These are phyloP conservation scores for Podospora pseudopauciseta DNA, from an alignment of 495 filamentous ascomycete species.

Conservation along the genomic window DNA sequence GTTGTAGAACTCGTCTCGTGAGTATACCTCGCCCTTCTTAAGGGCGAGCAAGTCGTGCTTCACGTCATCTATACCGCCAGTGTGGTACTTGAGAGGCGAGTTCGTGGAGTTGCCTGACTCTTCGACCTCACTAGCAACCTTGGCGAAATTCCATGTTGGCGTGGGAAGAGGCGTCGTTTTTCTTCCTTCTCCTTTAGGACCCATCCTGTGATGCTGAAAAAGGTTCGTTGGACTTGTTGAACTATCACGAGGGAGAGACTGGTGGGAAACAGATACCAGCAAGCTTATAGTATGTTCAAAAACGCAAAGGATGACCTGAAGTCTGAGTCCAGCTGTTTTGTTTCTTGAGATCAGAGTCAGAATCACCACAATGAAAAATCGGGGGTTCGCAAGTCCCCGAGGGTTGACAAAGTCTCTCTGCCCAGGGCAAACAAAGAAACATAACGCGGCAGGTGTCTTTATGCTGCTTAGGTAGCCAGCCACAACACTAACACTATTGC, in stretches of 20 bases:
- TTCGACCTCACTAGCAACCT: no score
- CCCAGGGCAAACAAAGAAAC: neutral
- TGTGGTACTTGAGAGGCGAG: slow-evolving; percentile 20
- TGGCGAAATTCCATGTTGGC: no score
- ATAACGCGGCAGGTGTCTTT: neutral
- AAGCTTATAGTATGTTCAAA: no score
- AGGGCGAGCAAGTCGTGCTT: slow-evolving; percentile 25
- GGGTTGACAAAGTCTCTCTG: neutral
- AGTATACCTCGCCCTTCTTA: slow-evolving; percentile 21
- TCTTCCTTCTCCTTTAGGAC: no score
- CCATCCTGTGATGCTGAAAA: no score
- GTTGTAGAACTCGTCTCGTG: slow-evolving; percentile 23
- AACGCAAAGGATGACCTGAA: no score
- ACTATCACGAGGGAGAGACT: no score
- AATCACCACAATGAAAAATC: neutral
- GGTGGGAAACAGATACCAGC: no score
- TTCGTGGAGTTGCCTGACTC: neutral
- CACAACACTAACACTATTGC: neutral
- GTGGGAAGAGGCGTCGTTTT: no score
- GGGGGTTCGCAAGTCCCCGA: neutral
- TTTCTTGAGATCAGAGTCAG: neutral
- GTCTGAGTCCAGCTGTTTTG: no score
- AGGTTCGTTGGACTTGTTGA: no score
- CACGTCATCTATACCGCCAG: slow-evolving; percentile 18
- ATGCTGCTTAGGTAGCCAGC: neutral